Percentiles rank a stretch among this genome's conserved stretches.
These are phyloP conservation scores for Cadophora sp. DNA, from an alignment of 2,329 filamentous ascomycete species.

Conservation along the genomic window DNA sequence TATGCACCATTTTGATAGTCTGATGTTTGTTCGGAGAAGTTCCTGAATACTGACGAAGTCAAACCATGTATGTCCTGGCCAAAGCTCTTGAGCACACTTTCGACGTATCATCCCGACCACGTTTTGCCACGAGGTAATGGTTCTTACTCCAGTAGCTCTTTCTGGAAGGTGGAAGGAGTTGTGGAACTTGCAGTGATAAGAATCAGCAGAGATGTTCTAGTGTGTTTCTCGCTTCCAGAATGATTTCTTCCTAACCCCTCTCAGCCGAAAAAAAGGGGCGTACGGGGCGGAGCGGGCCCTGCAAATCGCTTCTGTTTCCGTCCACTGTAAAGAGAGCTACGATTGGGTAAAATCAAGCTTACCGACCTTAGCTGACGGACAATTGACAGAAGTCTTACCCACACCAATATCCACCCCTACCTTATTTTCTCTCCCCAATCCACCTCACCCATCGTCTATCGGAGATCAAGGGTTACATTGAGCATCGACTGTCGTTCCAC, in stretches of 20 bases:
- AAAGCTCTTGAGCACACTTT: background rate
- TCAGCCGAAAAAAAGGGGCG: background rate
- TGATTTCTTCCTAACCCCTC: background rate
- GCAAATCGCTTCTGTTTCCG: background rate
- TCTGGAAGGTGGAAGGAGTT: background rate
- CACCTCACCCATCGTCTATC: background rate
- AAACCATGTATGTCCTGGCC: background rate
- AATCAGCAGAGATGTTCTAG: background rate
- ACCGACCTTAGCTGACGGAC: background rate
- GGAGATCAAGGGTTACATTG: background rate
- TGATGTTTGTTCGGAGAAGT: background rate
- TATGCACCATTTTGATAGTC: conserved; percentile 5
- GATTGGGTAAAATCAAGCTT: background rate
- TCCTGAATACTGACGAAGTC: background rate
- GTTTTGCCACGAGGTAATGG: background rate
- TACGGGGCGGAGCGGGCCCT: background rate
- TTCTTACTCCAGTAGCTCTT: background rate
- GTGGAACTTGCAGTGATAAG: background rate
- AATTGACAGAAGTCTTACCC: background rate
- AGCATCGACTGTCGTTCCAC: background rate
- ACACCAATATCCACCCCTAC: conserved; percentile 9
- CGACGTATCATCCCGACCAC: background rate
- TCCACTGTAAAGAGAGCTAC: background rate
- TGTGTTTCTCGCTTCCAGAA: background rate
- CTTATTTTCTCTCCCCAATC: background rate